Base-by-base conservation (phyloP, 768 basidiomycete genomes). In the Termitomyces sp. region DNA sequence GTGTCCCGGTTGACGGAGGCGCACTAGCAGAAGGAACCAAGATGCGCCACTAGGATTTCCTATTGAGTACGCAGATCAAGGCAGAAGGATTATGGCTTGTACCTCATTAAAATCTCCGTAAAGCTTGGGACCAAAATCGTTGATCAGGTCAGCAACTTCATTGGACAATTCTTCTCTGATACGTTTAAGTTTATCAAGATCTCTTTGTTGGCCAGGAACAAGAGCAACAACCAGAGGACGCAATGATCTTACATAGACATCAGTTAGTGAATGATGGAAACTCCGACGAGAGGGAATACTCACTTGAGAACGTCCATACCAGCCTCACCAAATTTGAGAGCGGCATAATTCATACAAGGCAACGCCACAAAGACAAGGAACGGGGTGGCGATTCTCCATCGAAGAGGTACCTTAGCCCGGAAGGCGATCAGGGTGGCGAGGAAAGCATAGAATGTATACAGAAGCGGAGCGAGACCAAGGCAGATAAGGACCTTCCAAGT, bases 401-500 rank as follows among this genome's bases (percentile, higher is more conserved):
- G 75, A 35, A 85, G 59, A 5, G 91, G 80, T 0, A 82, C 79
- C 23, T 82, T 78, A 37, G 87, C 84, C 64, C 82, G 84, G 64
- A 86, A 80, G 1, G 88, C 88, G 51, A 94, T 71, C 21, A 85
- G 59, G 17, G 89, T 88, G 17, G 93, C 92, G 29, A 94, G 68
- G 65, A 89, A 72, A 29, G 92, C 91, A 71, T 97, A 98, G 63
- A 90, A 72, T 4, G 82, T 69, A 75, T 96, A 98, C 37, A 98
- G 73, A 6, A 95, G 75, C 10, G 96, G 96, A 5, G 93, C 89
- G 40, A 91, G 77, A n/a, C 87, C 96, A 54, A 98, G 76, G 3
- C 93, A 95, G 54, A 98, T 93, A 31, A 98, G 81, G 34, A 98
- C 86, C 70, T 98, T 98, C 96, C 96, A 98, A 5, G 95, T 95